Conservation (phyloP, 2,329 filamentous ascomycete species). For the Immersiporthe knoxdaviesiana region DNA sequence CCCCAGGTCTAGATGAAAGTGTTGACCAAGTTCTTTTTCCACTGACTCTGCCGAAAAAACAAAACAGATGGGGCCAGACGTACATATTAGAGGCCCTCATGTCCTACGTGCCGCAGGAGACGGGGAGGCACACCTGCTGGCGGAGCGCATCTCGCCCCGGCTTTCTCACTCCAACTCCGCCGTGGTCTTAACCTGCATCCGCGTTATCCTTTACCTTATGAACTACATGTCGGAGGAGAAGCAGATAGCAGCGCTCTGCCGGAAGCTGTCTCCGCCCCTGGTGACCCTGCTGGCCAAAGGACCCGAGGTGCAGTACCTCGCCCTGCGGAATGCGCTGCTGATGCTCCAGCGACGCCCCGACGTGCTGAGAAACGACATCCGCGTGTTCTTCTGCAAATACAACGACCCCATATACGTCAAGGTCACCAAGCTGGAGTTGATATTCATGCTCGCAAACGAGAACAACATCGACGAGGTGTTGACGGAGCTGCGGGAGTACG, state of each 20-base stretch:
- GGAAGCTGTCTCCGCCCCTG: constrained; percentile 91
- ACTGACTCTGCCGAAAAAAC: constrained; percentile 15
- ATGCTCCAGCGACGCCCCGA: constrained; percentile 93
- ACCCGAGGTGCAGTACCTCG: constrained; percentile 97
- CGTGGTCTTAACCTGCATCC: constrained; percentile 93
- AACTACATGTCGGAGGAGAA: constrained; percentile 96
- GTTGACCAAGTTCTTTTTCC: neutral
- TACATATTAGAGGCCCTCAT: constrained; percentile 98
- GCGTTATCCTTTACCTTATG: constrained; percentile 96
- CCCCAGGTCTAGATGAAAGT: neutral
- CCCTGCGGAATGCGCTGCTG: constrained; percentile 87
- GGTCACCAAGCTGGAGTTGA: constrained; percentile 96
- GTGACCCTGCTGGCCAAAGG: constrained; percentile 95
- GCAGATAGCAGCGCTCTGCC: constrained; percentile 82
- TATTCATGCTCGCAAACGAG: constrained; percentile 97
- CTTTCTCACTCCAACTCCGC: constrained; percentile 96
- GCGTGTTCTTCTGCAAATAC: constrained; percentile 99
- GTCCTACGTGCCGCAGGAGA: constrained; percentile 95
- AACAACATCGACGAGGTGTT: constrained; percentile 95
- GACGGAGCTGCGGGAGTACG: constrained; percentile 93
- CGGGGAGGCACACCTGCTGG: constrained; percentile 83
- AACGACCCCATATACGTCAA: constrained; percentile 99
- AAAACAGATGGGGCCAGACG: constrained; percentile 95
- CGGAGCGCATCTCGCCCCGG: constrained; percentile 92
- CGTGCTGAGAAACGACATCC: constrained; percentile 92